A percentile compares a stretch with the other conserved stretches of the same genome.
phyloP scores from a whole-genome alignment of 2,329 filamentous ascomycete genomes.

The Sporothrix phasma region DNA sequence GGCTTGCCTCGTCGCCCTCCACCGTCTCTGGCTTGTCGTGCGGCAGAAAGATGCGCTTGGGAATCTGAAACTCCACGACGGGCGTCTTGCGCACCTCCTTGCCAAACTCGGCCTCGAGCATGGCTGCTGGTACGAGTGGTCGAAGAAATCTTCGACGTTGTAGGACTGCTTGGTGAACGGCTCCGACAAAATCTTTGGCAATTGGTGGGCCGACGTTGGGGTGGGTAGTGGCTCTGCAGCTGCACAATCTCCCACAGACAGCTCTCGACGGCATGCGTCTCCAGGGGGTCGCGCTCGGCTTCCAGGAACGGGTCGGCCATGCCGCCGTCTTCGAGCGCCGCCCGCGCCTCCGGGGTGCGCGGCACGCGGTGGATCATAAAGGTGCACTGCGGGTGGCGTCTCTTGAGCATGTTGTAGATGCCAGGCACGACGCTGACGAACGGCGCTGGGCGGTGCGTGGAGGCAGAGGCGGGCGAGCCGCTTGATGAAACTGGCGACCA shows the following conservation, averaged over 20 bases:
- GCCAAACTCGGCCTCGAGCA: slow-evolving; percentile 73
- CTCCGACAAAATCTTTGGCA: slow-evolving; percentile 84
- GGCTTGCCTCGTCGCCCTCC: slow-evolving; percentile 22
- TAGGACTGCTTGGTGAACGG: slow-evolving; percentile 96
- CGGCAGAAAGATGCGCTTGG: slow-evolving; percentile 64
- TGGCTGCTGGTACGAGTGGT: slow-evolving; percentile 83
- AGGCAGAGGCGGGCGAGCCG: slow-evolving; percentile 74
- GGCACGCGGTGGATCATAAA: slow-evolving; percentile 88
- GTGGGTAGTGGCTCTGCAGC: slow-evolving; percentile 85
- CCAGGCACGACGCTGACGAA: slow-evolving; percentile 85
- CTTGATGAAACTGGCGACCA: slow-evolving; percentile 96
- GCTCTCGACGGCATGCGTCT: slow-evolving; percentile 80
- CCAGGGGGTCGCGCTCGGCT: slow-evolving; percentile 69
- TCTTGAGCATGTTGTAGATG: slow-evolving; percentile 89
- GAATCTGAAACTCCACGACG: slow-evolving; percentile 89
- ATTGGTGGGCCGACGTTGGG: slow-evolving; percentile 94
- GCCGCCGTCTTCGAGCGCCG: slow-evolving; percentile 48
- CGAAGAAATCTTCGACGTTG: slow-evolving; percentile 92
- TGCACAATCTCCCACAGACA: slow-evolving; percentile 92
- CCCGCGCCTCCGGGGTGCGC: slow-evolving; percentile 43
- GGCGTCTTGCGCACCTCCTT: slow-evolving; percentile 79
- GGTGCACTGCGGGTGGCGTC: slow-evolving; percentile 79
- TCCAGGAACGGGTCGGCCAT: slow-evolving; percentile 66
- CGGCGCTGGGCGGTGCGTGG: slow-evolving; percentile 79
- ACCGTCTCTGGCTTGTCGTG: slow-evolving; percentile 32